Evolutionary conservation across 2,329 filamentous ascomycete genomes (phyloP).

Genomic region (Diaporthe sp.): DNA sequence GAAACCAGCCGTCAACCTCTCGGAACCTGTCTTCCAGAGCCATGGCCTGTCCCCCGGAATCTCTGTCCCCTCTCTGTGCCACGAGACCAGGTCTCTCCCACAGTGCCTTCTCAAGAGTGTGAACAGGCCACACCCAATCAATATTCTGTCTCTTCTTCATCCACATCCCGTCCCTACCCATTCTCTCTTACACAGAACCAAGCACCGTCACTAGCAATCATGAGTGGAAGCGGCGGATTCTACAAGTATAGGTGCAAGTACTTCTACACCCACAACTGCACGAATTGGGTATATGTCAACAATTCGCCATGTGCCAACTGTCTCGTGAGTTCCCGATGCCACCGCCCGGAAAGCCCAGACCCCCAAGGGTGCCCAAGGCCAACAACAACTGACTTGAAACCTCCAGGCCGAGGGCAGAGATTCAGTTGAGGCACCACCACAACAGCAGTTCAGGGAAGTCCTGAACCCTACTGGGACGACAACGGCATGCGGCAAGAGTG

Average conservation of each 20-base stretch:
- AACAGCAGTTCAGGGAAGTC: conserved; percentile 55
- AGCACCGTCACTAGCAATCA: conserved; percentile 42
- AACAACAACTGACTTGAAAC: neutral
- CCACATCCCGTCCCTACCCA: neutral
- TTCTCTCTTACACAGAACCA: no score
- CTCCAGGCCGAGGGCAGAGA: conserved; percentile 65
- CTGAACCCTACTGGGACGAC: conserved; percentile 60
- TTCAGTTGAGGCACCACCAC: conserved; percentile 50
- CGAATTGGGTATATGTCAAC: conserved; percentile 64
- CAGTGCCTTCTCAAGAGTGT: neutral
- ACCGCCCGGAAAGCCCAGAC: no score
- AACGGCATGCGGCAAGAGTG: conserved; percentile 61
- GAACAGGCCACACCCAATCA: neutral
- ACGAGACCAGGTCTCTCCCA: neutral
- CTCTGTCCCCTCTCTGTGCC: conserved; percentile 13
- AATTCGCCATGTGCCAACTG: conserved; percentile 60
- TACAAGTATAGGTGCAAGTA: conserved; percentile 67
- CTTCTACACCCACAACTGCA: conserved; percentile 62
- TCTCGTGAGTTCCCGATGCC: conserved; percentile 53
- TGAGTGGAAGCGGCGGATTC: conserved; percentile 58
- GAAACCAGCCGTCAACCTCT: neutral
- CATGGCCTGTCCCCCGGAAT: neutral
- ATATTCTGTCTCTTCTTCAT: neutral
- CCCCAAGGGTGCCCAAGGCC: no score
- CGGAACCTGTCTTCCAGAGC: neutral